phyloP scores from a whole-genome alignment of 1,284 basidiomycete genomes.

The Sporisorium sorghi region DNA sequence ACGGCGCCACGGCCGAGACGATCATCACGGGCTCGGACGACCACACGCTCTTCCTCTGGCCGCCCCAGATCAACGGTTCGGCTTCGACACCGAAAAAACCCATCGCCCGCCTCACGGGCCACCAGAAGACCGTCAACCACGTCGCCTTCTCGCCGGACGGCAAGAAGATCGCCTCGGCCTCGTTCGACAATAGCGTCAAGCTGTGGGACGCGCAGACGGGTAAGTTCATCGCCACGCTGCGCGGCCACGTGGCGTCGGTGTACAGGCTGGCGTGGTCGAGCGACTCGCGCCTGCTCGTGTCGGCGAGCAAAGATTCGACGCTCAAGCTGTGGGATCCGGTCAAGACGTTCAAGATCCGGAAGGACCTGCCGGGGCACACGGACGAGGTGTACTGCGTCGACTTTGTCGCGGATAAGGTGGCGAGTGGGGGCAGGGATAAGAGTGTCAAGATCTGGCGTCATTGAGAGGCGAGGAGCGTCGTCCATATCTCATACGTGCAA shows the following conservation, averaged over 20 bases:
- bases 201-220: slow-evolving; percentile 86
- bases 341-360: slow-evolving; percentile 79
- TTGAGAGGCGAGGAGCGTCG: slow-evolving; percentile 6
- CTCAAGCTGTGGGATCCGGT: slow-evolving; percentile 71
- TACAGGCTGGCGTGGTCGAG: slow-evolving; percentile 95
- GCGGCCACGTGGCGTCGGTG: slow-evolving; percentile 93
- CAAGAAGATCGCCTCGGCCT: slow-evolving; percentile 87
- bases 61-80: slow-evolving; percentile 55
- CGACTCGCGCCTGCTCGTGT: slow-evolving; percentile 89
- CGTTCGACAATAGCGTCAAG: slow-evolving; percentile 90
- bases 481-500: background rate
- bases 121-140: slow-evolving; percentile 94
- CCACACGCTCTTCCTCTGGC: slow-evolving; percentile 77
- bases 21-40: slow-evolving; percentile 89
- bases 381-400: slow-evolving; percentile 97
- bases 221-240: slow-evolving; percentile 78
- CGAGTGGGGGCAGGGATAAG: slow-evolving; percentile 84
- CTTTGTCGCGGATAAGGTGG: slow-evolving; percentile 85
- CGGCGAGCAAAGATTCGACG: slow-evolving; percentile 94
- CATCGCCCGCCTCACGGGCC: slow-evolving; percentile 86
- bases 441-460: slow-evolving; percentile 73
- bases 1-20: slow-evolving; percentile 76
- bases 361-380: slow-evolving; percentile 92
- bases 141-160: slow-evolving; percentile 96
- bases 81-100: slow-evolving; percentile 78